These are phyloP conservation scores for Monilinia laxa DNA, from an alignment of 2,329 filamentous ascomycete species.

Conservation along the genomic window DNA sequence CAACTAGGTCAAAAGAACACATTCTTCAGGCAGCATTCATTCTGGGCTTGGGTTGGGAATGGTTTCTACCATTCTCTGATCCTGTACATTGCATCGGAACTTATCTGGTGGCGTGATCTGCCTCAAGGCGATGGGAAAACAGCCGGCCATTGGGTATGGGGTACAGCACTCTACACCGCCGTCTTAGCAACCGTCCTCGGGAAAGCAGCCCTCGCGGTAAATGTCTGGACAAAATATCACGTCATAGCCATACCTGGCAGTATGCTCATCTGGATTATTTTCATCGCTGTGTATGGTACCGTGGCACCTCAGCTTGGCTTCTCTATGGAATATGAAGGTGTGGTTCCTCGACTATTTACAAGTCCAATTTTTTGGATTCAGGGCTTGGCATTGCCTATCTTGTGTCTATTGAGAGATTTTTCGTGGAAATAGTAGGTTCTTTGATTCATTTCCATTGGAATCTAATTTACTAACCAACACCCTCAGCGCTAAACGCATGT, in stretches of 20 bases:
- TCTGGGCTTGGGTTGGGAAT: constrained; percentile 88
- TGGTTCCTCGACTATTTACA: constrained; percentile 76
- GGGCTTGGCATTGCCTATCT: constrained; percentile 71
- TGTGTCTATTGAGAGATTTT: constrained; percentile 86
- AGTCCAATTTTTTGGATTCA: constrained; percentile 91
- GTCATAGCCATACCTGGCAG: constrained; percentile 93
- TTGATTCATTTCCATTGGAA: not conserved
- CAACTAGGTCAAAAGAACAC: constrained; percentile 86
- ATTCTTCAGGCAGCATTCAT: constrained; percentile 92
- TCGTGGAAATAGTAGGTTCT: constrained; percentile 80
- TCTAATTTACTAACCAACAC: constrained; percentile 29
- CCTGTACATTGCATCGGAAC: constrained; percentile 80
- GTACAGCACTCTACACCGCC: constrained; percentile 88
- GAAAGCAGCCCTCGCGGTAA: constrained; percentile 92
- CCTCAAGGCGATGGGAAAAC: constrained; percentile 75
- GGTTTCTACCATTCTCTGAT: constrained; percentile 94
- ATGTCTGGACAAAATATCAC: constrained; percentile 98
- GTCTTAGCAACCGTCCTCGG: constrained; percentile 91
- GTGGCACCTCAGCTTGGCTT: constrained; percentile 81
- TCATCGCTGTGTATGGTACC: constrained; percentile 82
- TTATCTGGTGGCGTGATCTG: constrained; percentile 80
- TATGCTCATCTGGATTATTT: constrained; percentile 86
- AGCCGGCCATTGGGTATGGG: constrained; percentile 97
- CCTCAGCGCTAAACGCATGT: constrained; percentile 79
- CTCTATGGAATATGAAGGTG: constrained; percentile 80